These are phyloP conservation scores for Tephrocybe sp. DNA, from an alignment of 768 basidiomycete species.

Conservation along the genomic window DNA sequence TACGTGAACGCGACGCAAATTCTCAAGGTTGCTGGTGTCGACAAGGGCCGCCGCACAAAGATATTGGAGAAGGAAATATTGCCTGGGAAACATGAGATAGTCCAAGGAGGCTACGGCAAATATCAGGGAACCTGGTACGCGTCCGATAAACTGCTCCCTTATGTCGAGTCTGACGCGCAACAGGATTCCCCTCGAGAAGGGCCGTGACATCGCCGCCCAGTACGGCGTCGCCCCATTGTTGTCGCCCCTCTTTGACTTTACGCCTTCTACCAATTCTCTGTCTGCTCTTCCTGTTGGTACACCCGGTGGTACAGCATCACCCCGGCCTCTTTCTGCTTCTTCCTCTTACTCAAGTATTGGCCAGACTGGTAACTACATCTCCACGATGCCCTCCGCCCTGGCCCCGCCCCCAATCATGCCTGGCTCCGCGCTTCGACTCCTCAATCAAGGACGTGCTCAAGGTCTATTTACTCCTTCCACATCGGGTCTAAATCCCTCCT, in stretches of 20 bases:
- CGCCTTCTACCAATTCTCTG: conserved; percentile 72
- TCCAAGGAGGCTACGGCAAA: conserved; percentile 98
- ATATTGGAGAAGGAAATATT: conserved; percentile 97
- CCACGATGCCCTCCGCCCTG: conserved; percentile 51
- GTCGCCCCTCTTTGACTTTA: conserved; percentile 90
- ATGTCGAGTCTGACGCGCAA: conserved; percentile 1
- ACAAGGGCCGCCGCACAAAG: conserved; percentile 95
- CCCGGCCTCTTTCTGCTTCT: conserved; percentile 67
- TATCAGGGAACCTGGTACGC: conserved; percentile 98
- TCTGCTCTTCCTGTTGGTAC: conserved; percentile 61
- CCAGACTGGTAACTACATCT: conserved; percentile 43
- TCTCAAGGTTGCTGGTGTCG: conserved; percentile 96
- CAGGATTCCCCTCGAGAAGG: conserved; percentile 96
- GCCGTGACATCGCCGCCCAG: conserved; percentile 88
- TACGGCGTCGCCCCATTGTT: conserved; percentile 90
- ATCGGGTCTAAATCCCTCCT: conserved; percentile 44
- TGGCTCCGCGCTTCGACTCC: conserved; percentile 78
- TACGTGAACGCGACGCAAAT: conserved; percentile 99
- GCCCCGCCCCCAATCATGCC: conserved; percentile 87
- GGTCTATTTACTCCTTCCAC: conserved; percentile 86
- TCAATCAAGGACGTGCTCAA: conserved; percentile 85
- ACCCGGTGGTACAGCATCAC: conserved; percentile 48
- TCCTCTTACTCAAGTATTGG: conserved; percentile 63
- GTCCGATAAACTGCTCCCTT: conserved; percentile 1
- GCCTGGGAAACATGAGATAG: conserved; percentile 94